Evolutionary conservation across 805 yeast species (phyloP).

Genomic region (Nakazawaea wyomingensis): DNA sequence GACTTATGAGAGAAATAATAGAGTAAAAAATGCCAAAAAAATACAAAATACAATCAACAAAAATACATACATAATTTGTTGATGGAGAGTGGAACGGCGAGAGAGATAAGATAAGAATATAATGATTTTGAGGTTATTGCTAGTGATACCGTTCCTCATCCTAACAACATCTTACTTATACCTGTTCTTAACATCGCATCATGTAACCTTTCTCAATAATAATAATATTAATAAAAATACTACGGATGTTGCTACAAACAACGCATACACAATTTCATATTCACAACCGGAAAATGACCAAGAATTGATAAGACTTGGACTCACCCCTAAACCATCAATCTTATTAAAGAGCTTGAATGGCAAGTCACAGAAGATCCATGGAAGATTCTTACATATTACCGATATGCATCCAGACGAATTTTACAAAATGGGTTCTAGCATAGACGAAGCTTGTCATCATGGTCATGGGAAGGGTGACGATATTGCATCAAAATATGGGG

Average conservation of each 20-base stretch:
- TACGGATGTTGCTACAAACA: too few relatives aligned
- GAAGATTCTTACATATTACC: conserved; percentile 79
- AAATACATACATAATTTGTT: too few relatives aligned
- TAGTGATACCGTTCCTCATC: not conserved
- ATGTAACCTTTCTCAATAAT: too few relatives aligned
- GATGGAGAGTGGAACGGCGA: not conserved
- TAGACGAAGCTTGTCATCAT: conserved; percentile 53
- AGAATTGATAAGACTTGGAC: conserved; percentile 28
- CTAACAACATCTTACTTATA: not conserved
- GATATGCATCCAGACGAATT: conserved; percentile 82
- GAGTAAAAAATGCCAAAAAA: too few relatives aligned
- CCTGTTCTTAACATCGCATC: not conserved
- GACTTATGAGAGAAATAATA: too few relatives aligned
- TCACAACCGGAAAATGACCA: conserved; percentile 18
- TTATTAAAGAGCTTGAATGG: conserved; percentile 19
- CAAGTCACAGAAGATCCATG: conserved; percentile 42
- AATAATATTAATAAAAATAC: too few relatives aligned
- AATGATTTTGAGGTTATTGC: not conserved
- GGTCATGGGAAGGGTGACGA: conserved; percentile 32
- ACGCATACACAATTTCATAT: not conserved
- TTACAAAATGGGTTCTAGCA: conserved; percentile 47
- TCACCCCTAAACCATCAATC: conserved; percentile 36
- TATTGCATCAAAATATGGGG: conserved; percentile 64
- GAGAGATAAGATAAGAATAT: not conserved
- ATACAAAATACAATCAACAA: too few relatives aligned